Evolutionary conservation across 1,139 yeast species (phyloP), one percentile per base, ranked within the genome.

Genomic region (Diutina rugosa): DNA sequence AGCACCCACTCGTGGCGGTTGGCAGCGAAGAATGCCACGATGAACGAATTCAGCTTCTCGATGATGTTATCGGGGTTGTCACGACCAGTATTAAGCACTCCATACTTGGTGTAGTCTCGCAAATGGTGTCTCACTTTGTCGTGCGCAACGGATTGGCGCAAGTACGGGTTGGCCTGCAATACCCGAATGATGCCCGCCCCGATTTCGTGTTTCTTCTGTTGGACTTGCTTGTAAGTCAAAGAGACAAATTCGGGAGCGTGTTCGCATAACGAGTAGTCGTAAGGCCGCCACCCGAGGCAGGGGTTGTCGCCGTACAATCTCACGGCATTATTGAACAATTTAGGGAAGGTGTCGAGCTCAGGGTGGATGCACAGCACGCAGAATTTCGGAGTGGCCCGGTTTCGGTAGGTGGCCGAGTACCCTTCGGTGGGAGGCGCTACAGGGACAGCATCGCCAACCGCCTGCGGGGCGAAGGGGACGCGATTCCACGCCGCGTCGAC

Each of bases 131-230:
- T 62, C 55, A 74, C 67, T 54, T 67, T 68, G 12, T 60, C 56
- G 58, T 72, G 74, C 52, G 69, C 64, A 30, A 63, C 64, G 29
- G 66, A 64, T n/a, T 68, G 63, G 30, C 71, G 64, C 56, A 67
- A 68, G 63, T 62, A 76, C 59, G 77, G 72, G 60, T 77, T 78
- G 58, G 74, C 72, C 46, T 67, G 66, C 57, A 82, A 77, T 14
- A 80, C 67, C 54, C 80, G 73, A 61, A 82, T 73, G 41, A 87
- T 63, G 14, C 95, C 95, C 2, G 88, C 71, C 4, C 90, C 95
- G 52, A 87, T 71, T 56, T 78, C 68, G 55, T 69, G 68, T 57
- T 79, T 76, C 56, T 84, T 72, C 54, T 65, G 61, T 41, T 71
- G 69, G 8, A 80, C 71, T 51, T 73, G 66, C 10, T 61, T 61